Evolutionary conservation across 225 moss, liverwort and hornwort species (phyloP).

Genomic region (Ulota crispa): DNA sequence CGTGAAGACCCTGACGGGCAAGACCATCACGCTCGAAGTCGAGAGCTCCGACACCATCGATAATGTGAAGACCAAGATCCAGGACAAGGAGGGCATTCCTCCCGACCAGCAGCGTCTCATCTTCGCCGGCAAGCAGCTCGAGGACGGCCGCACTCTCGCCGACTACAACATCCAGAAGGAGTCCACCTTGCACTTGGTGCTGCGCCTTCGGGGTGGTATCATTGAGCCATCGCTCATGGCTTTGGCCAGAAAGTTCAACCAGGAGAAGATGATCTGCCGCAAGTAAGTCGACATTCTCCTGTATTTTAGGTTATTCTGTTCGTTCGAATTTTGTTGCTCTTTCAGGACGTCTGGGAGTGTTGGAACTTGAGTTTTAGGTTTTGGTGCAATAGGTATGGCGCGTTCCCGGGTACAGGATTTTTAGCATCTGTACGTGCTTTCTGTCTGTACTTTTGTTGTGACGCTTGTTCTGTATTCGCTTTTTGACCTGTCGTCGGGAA

Average conservation of each 20-base stretch:
- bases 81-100: conserved; percentile 69
- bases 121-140: conserved; percentile 74
- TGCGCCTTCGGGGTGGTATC: conserved; percentile 87
- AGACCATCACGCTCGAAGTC: conserved; percentile 81
- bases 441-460: neutral
- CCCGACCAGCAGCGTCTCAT: conserved; percentile 72
- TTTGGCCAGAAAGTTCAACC: conserved; percentile 89
- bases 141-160: conserved; percentile 67
- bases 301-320: neutral
- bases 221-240: conserved; percentile 96
- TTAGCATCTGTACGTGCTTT: neutral
- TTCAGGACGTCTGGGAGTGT: neutral
- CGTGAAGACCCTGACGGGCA: conserved; percentile 96
- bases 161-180: conserved; percentile 83
- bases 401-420: neutral
- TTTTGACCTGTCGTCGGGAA: neutral
- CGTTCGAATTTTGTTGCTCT: neutral
- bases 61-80: conserved; percentile 66
- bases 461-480: neutral
- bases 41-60: conserved; percentile 76
- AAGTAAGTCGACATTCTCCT: conserved; percentile 50
- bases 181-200: conserved; percentile 79
- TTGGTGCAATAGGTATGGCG: neutral
- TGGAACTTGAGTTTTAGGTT: neutral
- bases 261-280: conserved; percentile 98